These are phyloP conservation scores for Saccharomyces hybrid DNA, from an alignment of 1,139 yeast genomes.

Conservation along the genomic window DNA sequence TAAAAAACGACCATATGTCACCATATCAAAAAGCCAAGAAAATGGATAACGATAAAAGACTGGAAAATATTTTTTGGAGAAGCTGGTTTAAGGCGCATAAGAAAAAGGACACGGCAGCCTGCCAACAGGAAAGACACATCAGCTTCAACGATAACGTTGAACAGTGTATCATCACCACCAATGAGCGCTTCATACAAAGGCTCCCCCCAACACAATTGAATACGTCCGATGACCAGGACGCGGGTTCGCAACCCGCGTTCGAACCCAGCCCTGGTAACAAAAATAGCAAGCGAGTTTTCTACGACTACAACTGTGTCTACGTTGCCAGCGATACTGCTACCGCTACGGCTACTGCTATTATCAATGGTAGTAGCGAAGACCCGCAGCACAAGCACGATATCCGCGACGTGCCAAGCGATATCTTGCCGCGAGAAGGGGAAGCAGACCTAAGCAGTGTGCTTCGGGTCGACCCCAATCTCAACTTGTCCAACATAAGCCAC, in stretches of 20 bases:
- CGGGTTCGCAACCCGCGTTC: background rate
- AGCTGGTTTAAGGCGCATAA: slow-evolving; percentile 5
- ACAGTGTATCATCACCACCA: background rate
- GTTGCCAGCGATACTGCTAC: background rate
- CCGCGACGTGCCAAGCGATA: background rate
- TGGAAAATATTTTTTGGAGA: slow-evolving; percentile 12
- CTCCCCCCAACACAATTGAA: background rate
- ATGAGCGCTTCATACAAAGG: background rate
- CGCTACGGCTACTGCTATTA: background rate
- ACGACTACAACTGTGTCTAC: background rate
- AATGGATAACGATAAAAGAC: slow-evolving; percentile 1
- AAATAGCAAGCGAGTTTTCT: background rate
- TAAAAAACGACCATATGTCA: background rate
- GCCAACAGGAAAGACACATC: background rate
- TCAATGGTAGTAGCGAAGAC: background rate
- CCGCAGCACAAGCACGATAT: background rate
- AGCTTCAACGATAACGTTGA: background rate
- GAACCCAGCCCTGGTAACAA: background rate
- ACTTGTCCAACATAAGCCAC: background rate
- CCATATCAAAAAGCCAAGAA: background rate
- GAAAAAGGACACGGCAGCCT: background rate
- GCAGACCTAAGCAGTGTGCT: background rate
- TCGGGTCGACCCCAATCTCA: background rate
- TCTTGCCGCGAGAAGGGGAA: background rate
- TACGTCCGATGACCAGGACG: background rate